phyloP scores from a whole-genome alignment of 352 stramenopile species.

The Phytophthora cajani region DNA sequence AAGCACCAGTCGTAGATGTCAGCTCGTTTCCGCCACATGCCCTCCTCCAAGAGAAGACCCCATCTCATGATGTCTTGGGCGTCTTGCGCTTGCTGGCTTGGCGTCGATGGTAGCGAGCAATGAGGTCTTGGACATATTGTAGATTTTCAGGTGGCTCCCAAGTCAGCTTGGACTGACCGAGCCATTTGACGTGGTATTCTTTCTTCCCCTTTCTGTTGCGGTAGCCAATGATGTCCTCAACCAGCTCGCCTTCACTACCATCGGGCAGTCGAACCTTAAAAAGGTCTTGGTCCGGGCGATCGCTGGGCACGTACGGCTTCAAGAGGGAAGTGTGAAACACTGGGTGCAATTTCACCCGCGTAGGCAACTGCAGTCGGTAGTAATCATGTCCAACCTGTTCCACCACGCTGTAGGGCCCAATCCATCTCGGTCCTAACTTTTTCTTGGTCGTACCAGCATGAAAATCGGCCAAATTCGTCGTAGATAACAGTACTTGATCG shows the following conservation, averaged over 20 bases:
- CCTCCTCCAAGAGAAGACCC: no score
- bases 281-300: not conserved
- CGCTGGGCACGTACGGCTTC: not conserved
- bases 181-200: conserved; percentile 6
- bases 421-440: conserved; percentile 51
- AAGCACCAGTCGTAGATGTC: not conserved
- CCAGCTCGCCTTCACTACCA: conserved; percentile 5
- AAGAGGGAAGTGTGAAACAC: conserved; percentile 1
- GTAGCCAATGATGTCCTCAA: conserved; percentile 2
- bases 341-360: not conserved
- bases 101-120: not conserved
- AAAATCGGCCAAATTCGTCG: not conserved
- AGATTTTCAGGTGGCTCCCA: conserved; percentile 1
- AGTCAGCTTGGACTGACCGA: not conserved
- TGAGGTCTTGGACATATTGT: not conserved
- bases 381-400: not conserved
- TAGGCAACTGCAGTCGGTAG: not conserved
- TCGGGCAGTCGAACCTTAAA: conserved; percentile 5
- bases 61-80: not conserved
- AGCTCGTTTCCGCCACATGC: not conserved
- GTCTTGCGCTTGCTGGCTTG: not conserved
- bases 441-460: not conserved
- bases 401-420: not conserved
- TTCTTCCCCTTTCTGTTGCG: not conserved
- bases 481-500: not conserved